Conservation (phyloP, 2,329 filamentous ascomycete genomes). For the Aspergillus felis region DNA sequence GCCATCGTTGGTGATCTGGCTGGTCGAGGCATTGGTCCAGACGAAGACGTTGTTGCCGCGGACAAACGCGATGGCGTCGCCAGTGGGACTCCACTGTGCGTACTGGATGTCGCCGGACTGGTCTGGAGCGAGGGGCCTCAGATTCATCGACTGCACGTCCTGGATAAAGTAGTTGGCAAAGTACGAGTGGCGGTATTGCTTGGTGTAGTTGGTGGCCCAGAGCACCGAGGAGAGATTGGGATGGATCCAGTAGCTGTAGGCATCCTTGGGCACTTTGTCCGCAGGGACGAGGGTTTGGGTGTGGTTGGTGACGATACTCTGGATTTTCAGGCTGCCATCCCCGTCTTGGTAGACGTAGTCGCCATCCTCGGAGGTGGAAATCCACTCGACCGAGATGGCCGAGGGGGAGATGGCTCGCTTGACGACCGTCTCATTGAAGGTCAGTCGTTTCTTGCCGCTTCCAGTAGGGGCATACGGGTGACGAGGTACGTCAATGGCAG, state of each 20-base stretch:
- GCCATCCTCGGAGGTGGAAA: constrained; percentile 57
- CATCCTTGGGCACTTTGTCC: constrained; percentile 53
- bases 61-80: constrained; percentile 63
- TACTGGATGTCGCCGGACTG: constrained; percentile 65
- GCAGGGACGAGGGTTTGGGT: constrained; percentile 56
- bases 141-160: constrained; percentile 51
- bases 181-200: constrained; percentile 66
- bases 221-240: constrained; percentile 57
- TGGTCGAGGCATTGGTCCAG: constrained; percentile 51
- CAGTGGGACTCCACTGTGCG: constrained; percentile 57
- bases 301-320: constrained; percentile 58
- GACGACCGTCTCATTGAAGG: constrained; percentile 58
- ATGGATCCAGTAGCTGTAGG: constrained; percentile 59
- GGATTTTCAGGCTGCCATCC: constrained; percentile 55
- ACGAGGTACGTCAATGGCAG: constrained; percentile 49
- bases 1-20: constrained; percentile 74
- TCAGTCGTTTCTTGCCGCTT: constrained; percentile 54
- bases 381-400: constrained; percentile 54
- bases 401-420: constrained; percentile 44
- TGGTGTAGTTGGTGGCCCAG: constrained; percentile 62
- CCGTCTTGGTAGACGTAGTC: constrained; percentile 54
- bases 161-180: constrained; percentile 64
- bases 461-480: constrained; percentile 54
- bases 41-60: constrained; percentile 63
- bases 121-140: constrained; percentile 53